phyloP scores from a whole-genome alignment of 306 rosid genomes.

The Corylus americana region DNA sequence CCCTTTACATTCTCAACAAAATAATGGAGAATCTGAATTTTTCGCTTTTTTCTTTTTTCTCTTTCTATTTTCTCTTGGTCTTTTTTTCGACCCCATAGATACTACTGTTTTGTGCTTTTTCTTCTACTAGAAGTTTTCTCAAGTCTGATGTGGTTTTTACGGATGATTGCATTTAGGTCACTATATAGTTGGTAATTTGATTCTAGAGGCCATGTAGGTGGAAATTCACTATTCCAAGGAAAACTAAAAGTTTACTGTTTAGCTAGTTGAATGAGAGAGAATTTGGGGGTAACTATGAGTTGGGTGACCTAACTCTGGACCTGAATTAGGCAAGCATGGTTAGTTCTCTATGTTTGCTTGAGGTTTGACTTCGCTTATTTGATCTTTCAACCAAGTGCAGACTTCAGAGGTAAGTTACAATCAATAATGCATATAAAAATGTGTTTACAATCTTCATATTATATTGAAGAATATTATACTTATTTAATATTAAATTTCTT shows the following conservation, averaged over 20 bases:
- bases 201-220: neutral
- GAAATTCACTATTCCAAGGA: neutral
- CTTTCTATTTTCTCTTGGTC: no score
- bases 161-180: neutral
- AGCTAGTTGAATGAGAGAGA: neutral
- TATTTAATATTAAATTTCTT: neutral
- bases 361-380: neutral
- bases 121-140: neutral
- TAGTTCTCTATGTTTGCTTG: neutral
- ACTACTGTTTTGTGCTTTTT: no score
- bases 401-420: neutral
- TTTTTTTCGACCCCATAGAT: no score
- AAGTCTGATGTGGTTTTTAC: no score
- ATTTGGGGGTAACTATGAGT: neutral
- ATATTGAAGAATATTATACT: neutral
- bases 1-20: no score
- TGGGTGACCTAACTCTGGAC: conserved; percentile 2
- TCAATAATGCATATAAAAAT: neutral
- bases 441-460: neutral
- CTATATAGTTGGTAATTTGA: neutral
- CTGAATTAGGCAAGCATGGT: neutral
- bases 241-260: neutral
- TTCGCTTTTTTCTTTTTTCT: no score
- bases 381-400: neutral
- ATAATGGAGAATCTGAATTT: no score